Evolutionary conservation across 2,329 filamentous ascomycete genomes (phyloP).

Genomic region (Rachicladosporium sp.): DNA sequence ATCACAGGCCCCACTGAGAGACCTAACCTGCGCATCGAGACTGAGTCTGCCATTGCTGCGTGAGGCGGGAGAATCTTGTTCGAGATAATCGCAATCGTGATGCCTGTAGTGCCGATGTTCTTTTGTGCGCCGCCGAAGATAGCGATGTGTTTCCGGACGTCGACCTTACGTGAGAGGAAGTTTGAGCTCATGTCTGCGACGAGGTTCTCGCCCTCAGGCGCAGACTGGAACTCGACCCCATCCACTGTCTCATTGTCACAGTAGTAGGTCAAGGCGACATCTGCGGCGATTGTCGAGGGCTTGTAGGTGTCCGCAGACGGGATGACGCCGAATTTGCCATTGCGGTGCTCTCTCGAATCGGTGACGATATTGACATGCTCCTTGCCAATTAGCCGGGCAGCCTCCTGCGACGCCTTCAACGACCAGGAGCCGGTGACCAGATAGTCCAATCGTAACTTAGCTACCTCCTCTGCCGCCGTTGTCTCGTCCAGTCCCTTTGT

Average conservation of each 20-base stretch:
- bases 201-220: conserved; percentile 60
- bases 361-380: conserved; percentile 70
- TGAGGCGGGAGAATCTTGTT: conserved; percentile 65
- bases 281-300: conserved; percentile 49
- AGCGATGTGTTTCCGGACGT: conserved; percentile 64
- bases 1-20: conserved; percentile 73
- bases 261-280: conserved; percentile 65
- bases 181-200: conserved; percentile 92
- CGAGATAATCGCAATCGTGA: conserved; percentile 75
- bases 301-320: conserved; percentile 67
- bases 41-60: conserved; percentile 51
- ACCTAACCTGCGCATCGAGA: conserved; percentile 59
- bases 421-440: conserved; percentile 86
- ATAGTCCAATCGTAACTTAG: conserved; percentile 74
- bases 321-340: conserved; percentile 77
- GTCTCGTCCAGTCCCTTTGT: conserved; percentile 46
- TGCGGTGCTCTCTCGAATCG: conserved; percentile 50
- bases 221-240: conserved; percentile 73
- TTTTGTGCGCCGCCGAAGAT: conserved; percentile 92
- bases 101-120: conserved; percentile 76
- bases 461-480: conserved; percentile 51
- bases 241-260: conserved; percentile 94
- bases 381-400: conserved; percentile 60
- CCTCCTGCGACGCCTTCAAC: conserved; percentile 78
- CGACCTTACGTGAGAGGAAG: conserved; percentile 69